These are phyloP conservation scores for Phytophthora sojae DNA, from an alignment of 352 stramenopile species.

Conservation along the genomic window DNA sequence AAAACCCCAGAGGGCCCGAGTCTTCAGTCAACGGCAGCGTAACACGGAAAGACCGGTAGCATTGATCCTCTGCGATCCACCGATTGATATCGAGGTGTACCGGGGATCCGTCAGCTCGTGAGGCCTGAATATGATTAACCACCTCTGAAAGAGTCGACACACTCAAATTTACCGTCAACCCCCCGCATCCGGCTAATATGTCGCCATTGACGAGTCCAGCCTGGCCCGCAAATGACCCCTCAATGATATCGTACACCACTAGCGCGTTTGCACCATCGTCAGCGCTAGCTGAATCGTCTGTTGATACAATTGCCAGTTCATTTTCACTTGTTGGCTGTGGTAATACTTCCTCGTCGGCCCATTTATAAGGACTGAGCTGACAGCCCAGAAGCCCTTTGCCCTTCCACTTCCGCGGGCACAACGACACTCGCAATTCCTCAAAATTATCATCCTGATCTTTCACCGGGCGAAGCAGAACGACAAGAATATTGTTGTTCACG, in stretches of 20 bases:
- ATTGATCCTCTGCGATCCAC: conserved; percentile 52
- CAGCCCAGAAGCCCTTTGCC: conserved; percentile 73
- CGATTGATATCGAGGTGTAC: conserved; percentile 53
- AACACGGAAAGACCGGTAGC: conserved; percentile 48
- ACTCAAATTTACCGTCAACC: conserved; percentile 22
- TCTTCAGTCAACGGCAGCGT: conserved; percentile 15
- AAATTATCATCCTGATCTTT: conserved; percentile 11
- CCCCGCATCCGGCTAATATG: conserved; percentile 52
- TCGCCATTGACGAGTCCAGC: conserved; percentile 56
- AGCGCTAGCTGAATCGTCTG: conserved; percentile 2
- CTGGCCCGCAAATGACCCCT: conserved; percentile 36
- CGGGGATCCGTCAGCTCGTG: neutral
- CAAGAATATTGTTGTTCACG: conserved; percentile 43
- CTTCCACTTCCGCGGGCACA: conserved; percentile 63
- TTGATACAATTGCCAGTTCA: neutral
- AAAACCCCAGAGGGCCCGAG: conserved; percentile 45
- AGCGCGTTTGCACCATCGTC: conserved; percentile 30
- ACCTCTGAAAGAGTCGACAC: conserved; percentile 19
- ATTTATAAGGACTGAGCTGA: conserved; percentile 71
- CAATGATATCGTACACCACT: conserved; percentile 54
- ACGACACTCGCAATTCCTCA: conserved; percentile 22
- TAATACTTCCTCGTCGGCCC: conserved; percentile 25
- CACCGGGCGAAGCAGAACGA: conserved; percentile 45
- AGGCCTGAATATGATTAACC: conserved; percentile 25
- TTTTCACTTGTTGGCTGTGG: neutral